These are phyloP conservation scores for Saccharomycopsis crataegensis DNA, from an alignment of 1,139 yeast genomes.

Conservation along the genomic window DNA sequence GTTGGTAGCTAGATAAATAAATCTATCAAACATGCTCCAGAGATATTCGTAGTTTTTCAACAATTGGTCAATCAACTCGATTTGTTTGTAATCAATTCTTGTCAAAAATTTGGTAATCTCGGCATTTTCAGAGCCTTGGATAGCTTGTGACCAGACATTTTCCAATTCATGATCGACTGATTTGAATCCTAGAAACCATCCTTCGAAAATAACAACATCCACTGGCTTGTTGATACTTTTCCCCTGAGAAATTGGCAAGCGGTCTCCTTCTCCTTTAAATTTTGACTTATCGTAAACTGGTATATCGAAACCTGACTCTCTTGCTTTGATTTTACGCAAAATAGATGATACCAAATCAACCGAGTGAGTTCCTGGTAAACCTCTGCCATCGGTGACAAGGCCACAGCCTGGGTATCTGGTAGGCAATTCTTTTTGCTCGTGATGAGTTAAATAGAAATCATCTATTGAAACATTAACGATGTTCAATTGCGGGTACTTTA, in stretches of 20 bases:
- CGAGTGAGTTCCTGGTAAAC: slow-evolving; percentile 95
- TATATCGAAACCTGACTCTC: slow-evolving; percentile 29
- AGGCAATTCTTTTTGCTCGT: slow-evolving; percentile 46
- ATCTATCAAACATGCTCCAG: slow-evolving; percentile 54
- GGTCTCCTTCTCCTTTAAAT: slow-evolving; percentile 73
- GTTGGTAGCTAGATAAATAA: slow-evolving; percentile 57
- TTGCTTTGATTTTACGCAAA: slow-evolving; percentile 25
- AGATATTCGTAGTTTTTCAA: slow-evolving; percentile 44
- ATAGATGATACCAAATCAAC: slow-evolving; percentile 30
- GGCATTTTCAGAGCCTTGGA: slow-evolving; percentile 17
- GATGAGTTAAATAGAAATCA: slow-evolving; percentile 70
- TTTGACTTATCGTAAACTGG: slow-evolving; percentile 79
- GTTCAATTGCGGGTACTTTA: slow-evolving; percentile 33
- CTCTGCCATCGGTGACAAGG: slow-evolving; percentile 60
- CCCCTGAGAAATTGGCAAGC: slow-evolving; percentile 40
- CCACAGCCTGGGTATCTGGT: slow-evolving; percentile 37
- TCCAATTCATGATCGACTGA: slow-evolving; percentile 29
- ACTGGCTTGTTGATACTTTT: slow-evolving; percentile 31
- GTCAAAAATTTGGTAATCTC: slow-evolving; percentile 17
- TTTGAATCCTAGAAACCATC: slow-evolving; percentile 85
- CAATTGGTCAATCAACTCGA: slow-evolving; percentile 41
- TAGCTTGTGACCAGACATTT: slow-evolving; percentile 1
- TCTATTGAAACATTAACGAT: slow-evolving; percentile 69
- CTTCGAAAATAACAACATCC: slow-evolving; percentile 75
- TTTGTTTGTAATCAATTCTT: slow-evolving; percentile 27